Conservation (phyloP, 2,329 filamentous ascomycete genomes). For the Phoma herbarum region DNA sequence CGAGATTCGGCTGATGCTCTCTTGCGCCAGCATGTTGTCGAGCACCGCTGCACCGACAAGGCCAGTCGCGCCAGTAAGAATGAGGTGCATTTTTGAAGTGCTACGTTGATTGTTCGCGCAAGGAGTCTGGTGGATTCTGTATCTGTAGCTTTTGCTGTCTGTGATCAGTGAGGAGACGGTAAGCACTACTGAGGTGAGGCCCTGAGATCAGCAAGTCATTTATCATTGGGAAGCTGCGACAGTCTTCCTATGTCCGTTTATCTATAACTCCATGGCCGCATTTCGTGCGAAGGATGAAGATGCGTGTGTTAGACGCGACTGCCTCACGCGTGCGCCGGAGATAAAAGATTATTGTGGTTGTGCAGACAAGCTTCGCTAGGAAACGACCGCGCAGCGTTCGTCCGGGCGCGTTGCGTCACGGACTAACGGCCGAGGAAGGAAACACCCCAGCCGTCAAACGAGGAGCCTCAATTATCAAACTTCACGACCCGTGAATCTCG, state of each 20-base stretch:
- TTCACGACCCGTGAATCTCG: conserved; percentile 2
- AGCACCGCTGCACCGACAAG: conserved; percentile 53
- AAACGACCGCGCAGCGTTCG: conserved; percentile 18
- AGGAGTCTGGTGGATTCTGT: neutral
- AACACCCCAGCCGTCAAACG: conserved; percentile 5
- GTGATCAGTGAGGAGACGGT: conserved; percentile 3
- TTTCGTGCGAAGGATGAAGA: conserved; percentile 3
- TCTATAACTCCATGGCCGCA: neutral
- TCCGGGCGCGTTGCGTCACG: conserved; percentile 6
- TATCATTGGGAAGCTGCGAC: conserved; percentile 2
- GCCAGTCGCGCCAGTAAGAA: conserved; percentile 57
- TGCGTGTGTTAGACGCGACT: neutral
- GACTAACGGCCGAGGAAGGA: neutral
- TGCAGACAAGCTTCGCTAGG: conserved; percentile 11
- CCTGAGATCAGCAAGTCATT: neutral
- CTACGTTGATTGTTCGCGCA: no score
- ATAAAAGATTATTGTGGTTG: conserved; percentile 6
- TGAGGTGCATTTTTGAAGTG: conserved; percentile 52
- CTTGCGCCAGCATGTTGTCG: conserved; percentile 47
- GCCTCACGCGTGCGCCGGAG: neutral
- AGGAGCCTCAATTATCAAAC: conserved; percentile 8
- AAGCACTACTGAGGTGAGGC: conserved; percentile 8
- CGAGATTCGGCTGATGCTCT: conserved; percentile 69
- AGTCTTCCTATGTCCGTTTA: neutral
- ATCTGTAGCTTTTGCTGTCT: conserved; percentile 2